phyloP scores from a whole-genome alignment of 1,284 basidiomycete genomes.

The Rhizoctonia solani region DNA sequence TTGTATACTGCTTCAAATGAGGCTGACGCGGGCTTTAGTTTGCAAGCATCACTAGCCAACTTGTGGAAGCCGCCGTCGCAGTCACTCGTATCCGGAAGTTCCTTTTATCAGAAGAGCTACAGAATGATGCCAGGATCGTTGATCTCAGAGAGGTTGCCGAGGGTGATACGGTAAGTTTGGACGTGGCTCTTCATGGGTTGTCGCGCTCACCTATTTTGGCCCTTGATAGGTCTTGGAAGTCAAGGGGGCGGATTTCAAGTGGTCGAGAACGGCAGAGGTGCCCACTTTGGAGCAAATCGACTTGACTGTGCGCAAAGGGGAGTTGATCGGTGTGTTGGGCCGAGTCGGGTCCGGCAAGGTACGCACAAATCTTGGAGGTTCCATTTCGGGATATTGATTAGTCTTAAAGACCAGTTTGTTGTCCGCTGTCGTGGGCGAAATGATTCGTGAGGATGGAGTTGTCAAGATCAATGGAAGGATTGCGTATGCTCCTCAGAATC shows the following conservation, averaged over 20 bases:
- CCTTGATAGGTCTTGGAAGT: constrained; percentile 63
- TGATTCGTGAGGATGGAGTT: constrained; percentile 76
- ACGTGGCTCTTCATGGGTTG: constrained; percentile 1
- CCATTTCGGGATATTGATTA: background rate
- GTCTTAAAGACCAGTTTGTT: constrained; percentile 63
- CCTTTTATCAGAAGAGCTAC: constrained; percentile 79
- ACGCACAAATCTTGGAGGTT: constrained; percentile 41
- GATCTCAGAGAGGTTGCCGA: constrained; percentile 39
- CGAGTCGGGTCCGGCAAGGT: constrained; percentile 93
- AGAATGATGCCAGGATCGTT: constrained; percentile 68
- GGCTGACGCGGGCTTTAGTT: constrained; percentile 51
- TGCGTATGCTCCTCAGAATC: constrained; percentile 89
- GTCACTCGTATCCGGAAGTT: constrained; percentile 80
- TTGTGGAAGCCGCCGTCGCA: constrained; percentile 87
- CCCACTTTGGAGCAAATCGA: constrained; percentile 80
- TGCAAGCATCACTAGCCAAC: constrained; percentile 70
- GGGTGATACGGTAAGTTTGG: background rate
- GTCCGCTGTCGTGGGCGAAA: constrained; percentile 85
- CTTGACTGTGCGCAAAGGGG: constrained; percentile 78
- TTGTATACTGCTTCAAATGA: background rate
- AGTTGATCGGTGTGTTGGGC: constrained; percentile 84
- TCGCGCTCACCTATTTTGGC: background rate
- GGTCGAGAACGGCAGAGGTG: constrained; percentile 61
- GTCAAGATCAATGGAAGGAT: constrained; percentile 73
- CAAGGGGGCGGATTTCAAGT: constrained; percentile 75